phyloP scores from a whole-genome alignment of 2,329 filamentous ascomycete species.

The Sporothrix inflata region DNA sequence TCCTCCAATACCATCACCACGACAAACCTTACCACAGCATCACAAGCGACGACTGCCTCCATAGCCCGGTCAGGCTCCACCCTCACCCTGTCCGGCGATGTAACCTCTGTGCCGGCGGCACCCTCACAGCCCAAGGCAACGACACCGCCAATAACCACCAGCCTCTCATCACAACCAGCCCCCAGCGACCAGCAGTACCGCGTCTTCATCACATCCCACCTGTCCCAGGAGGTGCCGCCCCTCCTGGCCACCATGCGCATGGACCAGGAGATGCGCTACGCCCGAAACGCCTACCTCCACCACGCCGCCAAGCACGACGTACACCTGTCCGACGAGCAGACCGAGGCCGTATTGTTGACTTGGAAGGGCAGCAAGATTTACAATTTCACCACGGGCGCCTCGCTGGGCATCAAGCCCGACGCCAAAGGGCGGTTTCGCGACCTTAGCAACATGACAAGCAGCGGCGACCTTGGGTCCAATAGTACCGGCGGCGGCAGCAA shows the following conservation, averaged over 20 bases:
- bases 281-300: constrained; percentile 70
- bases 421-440: constrained; percentile 49
- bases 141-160: background rate
- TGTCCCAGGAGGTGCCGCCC: constrained; percentile 44
- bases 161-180: background rate
- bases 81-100: background rate
- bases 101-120: background rate
- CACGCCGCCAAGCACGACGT: constrained; percentile 58
- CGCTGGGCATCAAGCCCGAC: constrained; percentile 62
- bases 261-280: constrained; percentile 67
- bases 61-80: background rate
- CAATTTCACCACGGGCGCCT: constrained; percentile 72
- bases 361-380: constrained; percentile 76
- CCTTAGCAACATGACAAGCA: constrained; percentile 44
- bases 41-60: background rate
- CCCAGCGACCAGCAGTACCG: constrained; percentile 37
- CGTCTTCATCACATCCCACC: constrained; percentile 68
- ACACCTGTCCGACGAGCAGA: constrained; percentile 45
- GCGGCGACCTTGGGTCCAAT: constrained; percentile 46
- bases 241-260: constrained; percentile 68
- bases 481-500: constrained; percentile 32
- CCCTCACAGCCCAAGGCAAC: no score
- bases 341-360: constrained; percentile 74
- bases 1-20: background rate
- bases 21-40: background rate